A percentile compares a stretch with the other conserved stretches of the same genome.
These are phyloP conservation scores for Periconia macrospinosa DNA, from an alignment of 2,329 filamentous ascomycete genomes.

Conservation along the genomic window DNA sequence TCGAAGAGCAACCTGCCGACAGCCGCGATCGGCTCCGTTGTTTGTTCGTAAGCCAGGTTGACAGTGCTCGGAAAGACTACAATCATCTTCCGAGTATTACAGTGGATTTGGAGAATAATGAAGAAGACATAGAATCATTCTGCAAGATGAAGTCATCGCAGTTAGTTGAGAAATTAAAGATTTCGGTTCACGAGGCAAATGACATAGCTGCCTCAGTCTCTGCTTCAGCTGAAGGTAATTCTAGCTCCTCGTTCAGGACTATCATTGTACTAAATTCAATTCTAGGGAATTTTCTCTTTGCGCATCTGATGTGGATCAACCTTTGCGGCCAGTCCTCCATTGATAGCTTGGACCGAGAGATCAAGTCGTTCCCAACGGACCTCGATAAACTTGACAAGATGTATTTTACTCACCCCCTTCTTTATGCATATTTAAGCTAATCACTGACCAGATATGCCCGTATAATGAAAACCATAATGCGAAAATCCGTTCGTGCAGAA, in stretches of 20 bases:
- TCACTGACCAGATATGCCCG: slow-evolving; percentile 11
- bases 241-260: neutral
- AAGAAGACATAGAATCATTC: slow-evolving; percentile 30
- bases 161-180: slow-evolving; percentile 3
- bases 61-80: slow-evolving; percentile 17
- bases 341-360: slow-evolving; percentile 15
- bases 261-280: neutral
- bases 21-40: slow-evolving; percentile 22
- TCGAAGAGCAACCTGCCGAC: slow-evolving; percentile 13
- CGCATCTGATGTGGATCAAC: slow-evolving; percentile 26
- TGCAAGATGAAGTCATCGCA: slow-evolving; percentile 1
- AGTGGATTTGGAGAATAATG: slow-evolving; percentile 16
- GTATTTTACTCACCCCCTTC: neutral
- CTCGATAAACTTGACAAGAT: neutral
- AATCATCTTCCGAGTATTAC: slow-evolving; percentile 8
- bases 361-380: slow-evolving; percentile 14
- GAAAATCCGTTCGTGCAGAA: neutral
- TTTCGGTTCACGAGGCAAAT: slow-evolving; percentile 5
- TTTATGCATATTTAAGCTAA: slow-evolving; percentile 3
- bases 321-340: slow-evolving; percentile 21
- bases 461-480: slow-evolving; percentile 13
- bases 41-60: slow-evolving; percentile 16
- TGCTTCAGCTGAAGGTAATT: slow-evolving; percentile 4
- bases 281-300: slow-evolving; percentile 30
- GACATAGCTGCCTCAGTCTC: slow-evolving; percentile 11